Base-by-base conservation (phyloP, 2,329 filamentous ascomycete species). In the Trichoderma asperellum region DNA sequence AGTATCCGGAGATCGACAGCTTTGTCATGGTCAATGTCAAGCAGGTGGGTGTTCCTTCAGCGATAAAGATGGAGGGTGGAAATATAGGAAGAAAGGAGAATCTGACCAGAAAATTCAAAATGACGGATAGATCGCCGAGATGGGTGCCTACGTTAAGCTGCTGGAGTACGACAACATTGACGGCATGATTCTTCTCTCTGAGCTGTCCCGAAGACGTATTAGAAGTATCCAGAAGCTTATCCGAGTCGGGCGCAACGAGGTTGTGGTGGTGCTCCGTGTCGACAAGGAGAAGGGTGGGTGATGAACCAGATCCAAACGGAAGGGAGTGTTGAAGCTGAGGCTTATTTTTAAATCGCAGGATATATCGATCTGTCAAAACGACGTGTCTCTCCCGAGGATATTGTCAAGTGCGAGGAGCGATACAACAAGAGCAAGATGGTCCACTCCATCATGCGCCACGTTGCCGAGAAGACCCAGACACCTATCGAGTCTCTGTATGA, bases 371-470 rank as follows among this genome's bases (percentile, higher is more conserved):
- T 99, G 80, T 97, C 94, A 72, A 99, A 99, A 87, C 94, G 96
- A 79, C 92, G 96, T 85, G 96, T 99, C 70, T 97, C 94, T 55
- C 92, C 96, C 56, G 96, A 99, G 81, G 96, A 99, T 84, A 96
- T 98, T 73, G 87, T 97, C 76, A 97, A 97, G 85, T 99, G 96
- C 81, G 96, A 99, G 81, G 96, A 99, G 85, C 90, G 96, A 76
- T 99, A 97, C 88, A 99, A 99, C 89, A 99, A 99, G 90, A 93
- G 93, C 86, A 99, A 99, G 87, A 96, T 97, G 86, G 96, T 98
- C 52, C 96, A 99, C 83, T 96, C 93, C 67, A 97, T 99, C 82
- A 95, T 99, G 92, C 91, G 95, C 81, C 96, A 99, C 81, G 96
- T 99, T 72, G 95, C 96, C 74, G 94, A 99, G 85, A 97, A 97